phyloP scores from a whole-genome alignment of 2,329 filamentous ascomycete genomes.

The Trichoderma sp. region DNA sequence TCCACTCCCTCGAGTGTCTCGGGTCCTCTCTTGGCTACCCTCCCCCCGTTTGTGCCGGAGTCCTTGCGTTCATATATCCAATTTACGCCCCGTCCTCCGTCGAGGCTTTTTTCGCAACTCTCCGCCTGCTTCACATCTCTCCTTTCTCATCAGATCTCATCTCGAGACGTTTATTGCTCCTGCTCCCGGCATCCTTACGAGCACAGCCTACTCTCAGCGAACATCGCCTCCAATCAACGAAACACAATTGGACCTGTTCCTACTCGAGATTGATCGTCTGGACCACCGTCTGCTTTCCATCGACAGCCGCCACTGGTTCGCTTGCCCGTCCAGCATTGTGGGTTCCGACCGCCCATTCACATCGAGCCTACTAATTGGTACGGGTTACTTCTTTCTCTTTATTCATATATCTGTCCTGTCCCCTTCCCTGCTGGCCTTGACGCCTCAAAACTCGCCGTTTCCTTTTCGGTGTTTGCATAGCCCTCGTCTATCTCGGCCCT shows the following conservation, averaged over 20 bases:
- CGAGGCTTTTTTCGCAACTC: neutral
- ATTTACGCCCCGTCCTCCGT: slow-evolving; percentile 17
- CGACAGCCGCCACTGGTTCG: neutral
- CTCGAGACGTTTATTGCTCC: slow-evolving; percentile 1
- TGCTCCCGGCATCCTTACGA: neutral
- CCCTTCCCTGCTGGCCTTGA: slow-evolving; percentile 6
- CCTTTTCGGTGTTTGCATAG: slow-evolving; percentile 20
- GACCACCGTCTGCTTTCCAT: neutral
- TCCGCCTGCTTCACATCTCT: neutral
- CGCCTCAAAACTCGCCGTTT: slow-evolving; percentile 7
- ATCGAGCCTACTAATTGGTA: slow-evolving; percentile 16
- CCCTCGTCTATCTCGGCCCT: slow-evolving; percentile 13
- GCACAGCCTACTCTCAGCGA: neutral
- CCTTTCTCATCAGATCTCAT: neutral
- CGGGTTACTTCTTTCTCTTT: slow-evolving; percentile 4
- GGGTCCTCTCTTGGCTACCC: neutral
- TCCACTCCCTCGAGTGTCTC: slow-evolving; percentile 14
- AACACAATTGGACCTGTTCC: neutral
- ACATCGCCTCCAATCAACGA: neutral
- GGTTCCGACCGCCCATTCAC: slow-evolving; percentile 1
- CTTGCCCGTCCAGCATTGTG: slow-evolving; percentile 9
- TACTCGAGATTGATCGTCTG: slow-evolving; percentile 1
- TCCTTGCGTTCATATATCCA: slow-evolving; percentile 20
- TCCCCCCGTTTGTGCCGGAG: slow-evolving; percentile 13
- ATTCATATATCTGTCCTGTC: slow-evolving; percentile 17